Conservation (phyloP, 768 basidiomycete species). For the Boletales sp. region DNA sequence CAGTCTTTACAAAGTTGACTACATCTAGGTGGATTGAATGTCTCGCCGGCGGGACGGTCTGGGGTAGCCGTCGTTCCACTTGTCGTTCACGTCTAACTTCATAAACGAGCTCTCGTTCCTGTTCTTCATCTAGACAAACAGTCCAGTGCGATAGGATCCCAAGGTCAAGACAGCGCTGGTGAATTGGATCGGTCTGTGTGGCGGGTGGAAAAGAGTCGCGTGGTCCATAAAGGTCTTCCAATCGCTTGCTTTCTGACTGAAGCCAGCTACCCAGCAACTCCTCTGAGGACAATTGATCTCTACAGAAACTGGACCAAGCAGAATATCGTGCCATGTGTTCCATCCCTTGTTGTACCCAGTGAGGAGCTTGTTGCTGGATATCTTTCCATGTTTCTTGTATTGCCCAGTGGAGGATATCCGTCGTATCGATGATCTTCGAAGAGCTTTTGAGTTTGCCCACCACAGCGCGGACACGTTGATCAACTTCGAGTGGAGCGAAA, state of each 20-base stretch:
- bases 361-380: conserved; percentile 35
- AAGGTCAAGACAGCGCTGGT: conserved; percentile 4
- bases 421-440: conserved; percentile 6
- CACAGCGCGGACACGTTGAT: conserved; percentile 33
- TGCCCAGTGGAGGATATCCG: conserved; percentile 43
- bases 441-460: conserved; percentile 3
- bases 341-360: conserved; percentile 43
- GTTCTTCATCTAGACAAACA: conserved; percentile 18
- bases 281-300: neutral
- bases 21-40: conserved; percentile 21
- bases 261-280: conserved; percentile 31
- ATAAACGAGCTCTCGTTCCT: conserved; percentile 42
- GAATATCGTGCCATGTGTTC: conserved; percentile 28
- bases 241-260: conserved; percentile 34
- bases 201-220: conserved; percentile 5
- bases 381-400: conserved; percentile 41
- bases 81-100: conserved; percentile 40
- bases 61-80: conserved; percentile 28
- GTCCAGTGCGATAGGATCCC: neutral
- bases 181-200: conserved; percentile 19
- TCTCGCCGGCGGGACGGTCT: conserved; percentile 13
- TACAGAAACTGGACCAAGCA: conserved; percentile 16
- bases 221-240: conserved; percentile 36
- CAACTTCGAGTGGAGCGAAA: conserved; percentile 45
- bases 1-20: conserved; percentile 21